Evolutionary conservation across 2,329 filamentous ascomycete species (phyloP).

Genomic region (Fusarium papillatum): DNA sequence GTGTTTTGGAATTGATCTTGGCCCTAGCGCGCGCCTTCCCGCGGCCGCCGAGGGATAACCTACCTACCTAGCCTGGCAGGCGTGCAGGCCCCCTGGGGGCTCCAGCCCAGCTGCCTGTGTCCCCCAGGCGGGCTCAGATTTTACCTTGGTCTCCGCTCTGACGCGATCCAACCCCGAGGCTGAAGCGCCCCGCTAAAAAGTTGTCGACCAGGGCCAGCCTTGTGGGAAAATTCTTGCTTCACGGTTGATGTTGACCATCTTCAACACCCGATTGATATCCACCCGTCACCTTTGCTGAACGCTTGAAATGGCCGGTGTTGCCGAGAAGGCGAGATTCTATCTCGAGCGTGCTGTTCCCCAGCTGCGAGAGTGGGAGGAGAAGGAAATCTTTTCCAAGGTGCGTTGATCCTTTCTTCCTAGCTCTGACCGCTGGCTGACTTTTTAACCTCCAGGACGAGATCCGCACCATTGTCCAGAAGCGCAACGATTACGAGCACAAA

Average conservation of each 20-base stretch:
- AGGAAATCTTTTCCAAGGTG: slow-evolving; percentile 89
- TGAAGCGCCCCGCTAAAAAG: slow-evolving; percentile 33
- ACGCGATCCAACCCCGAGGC: neutral
- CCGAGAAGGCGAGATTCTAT: slow-evolving; percentile 96
- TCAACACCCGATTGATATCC: neutral
- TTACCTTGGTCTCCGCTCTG: slow-evolving; percentile 1
- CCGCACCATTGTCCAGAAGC: slow-evolving; percentile 86
- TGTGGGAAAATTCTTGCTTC: slow-evolving; percentile 36
- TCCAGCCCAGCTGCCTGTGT: neutral
- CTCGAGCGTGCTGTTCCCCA: slow-evolving; percentile 94
- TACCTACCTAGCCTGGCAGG: neutral
- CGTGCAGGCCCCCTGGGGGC: neutral
- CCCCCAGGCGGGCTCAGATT: slow-evolving; percentile 5
- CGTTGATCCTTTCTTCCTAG: slow-evolving; percentile 22
- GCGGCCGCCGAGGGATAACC: slow-evolving; percentile 21
- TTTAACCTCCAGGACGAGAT: slow-evolving; percentile 83
- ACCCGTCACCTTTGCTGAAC: slow-evolving; percentile 8
- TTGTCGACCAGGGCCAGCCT: slow-evolving; percentile 29
- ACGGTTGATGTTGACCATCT: neutral
- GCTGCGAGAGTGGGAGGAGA: slow-evolving; percentile 91
- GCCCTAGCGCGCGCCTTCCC: slow-evolving; percentile 38
- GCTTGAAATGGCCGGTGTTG: slow-evolving; percentile 79
- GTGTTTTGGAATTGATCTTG: slow-evolving; percentile 37
- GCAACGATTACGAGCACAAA: slow-evolving; percentile 93
- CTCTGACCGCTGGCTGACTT: slow-evolving; percentile 14